Percentiles rank a stretch among this genome's conserved stretches.
These are phyloP conservation scores for Alternaria sp. DNA, from an alignment of 2,329 filamentous ascomycete species.

Conservation along the genomic window DNA sequence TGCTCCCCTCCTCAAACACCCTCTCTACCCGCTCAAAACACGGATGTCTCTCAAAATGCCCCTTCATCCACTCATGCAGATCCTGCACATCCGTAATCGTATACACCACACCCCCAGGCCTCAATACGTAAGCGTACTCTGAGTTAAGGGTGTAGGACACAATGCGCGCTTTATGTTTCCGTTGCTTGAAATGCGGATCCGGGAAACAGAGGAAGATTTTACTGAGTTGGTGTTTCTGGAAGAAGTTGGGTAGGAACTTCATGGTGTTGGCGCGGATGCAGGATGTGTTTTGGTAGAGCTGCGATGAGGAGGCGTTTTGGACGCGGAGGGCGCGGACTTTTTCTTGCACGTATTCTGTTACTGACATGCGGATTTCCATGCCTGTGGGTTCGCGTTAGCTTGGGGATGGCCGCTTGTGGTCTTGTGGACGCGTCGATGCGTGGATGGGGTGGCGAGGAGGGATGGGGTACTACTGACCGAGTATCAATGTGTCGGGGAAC, in stretches of 20 bases:
- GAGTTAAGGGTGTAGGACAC: constrained; percentile 86
- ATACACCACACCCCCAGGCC: constrained; percentile 85
- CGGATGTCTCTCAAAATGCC: constrained; percentile 78
- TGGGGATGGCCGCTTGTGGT: background rate
- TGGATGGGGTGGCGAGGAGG: background rate
- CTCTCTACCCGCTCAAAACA: constrained; percentile 75
- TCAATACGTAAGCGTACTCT: constrained; percentile 89
- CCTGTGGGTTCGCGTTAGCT: constrained; percentile 56
- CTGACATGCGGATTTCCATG: constrained; percentile 89
- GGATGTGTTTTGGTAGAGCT: constrained; percentile 79
- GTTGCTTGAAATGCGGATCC: constrained; percentile 95
- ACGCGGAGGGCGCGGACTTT: constrained; percentile 81
- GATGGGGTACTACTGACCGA: constrained; percentile 64
- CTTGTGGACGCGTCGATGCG: background rate
- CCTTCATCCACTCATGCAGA: constrained; percentile 90
- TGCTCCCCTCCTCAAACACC: constrained; percentile 61
- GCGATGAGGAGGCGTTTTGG: constrained; percentile 61
- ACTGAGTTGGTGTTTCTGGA: constrained; percentile 76
- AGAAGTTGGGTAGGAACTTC: constrained; percentile 99
- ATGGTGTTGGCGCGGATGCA: constrained; percentile 94
- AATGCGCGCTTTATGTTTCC: constrained; percentile 97
- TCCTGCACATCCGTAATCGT: constrained; percentile 98
- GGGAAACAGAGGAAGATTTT: constrained; percentile 99
- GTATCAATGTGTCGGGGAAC: constrained; percentile 79
- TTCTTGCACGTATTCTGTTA: constrained; percentile 88